Percentiles rank a stretch among this genome's conserved stretches.
These are phyloP conservation scores for Geranium brycei DNA, from an alignment of 345 rosid genomes.

Conservation along the genomic window DNA sequence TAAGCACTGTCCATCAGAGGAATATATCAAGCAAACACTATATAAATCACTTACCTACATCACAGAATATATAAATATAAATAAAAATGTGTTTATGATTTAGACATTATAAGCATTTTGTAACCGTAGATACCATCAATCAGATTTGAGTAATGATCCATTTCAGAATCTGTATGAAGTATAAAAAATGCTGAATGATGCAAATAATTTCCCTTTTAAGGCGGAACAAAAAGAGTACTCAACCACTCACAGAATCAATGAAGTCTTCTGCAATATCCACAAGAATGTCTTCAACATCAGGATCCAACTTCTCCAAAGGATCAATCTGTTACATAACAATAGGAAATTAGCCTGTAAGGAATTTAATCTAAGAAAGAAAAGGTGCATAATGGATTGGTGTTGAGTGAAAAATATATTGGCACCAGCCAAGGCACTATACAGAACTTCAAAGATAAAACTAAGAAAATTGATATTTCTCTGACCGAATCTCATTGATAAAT, in stretches of 20 bases:
- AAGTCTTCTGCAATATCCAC: slow-evolving; percentile 89
- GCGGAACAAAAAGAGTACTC: neutral
- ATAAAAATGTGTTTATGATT: neutral
- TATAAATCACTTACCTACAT: neutral
- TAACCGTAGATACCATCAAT: neutral
- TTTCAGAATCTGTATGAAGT: too few species aligned
- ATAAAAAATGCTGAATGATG: too few species aligned
- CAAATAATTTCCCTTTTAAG: too few species aligned
- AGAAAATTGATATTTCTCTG: neutral
- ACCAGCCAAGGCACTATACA: neutral
- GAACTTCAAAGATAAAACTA: neutral
- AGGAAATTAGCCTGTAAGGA: slow-evolving; percentile 1
- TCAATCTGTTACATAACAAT: slow-evolving; percentile 47
- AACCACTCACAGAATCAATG: slow-evolving; percentile 71
- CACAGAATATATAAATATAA: neutral
- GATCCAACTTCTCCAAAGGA: slow-evolving; percentile 78
- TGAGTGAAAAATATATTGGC: neutral
- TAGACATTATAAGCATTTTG: neutral
- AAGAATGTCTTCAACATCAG: slow-evolving; percentile 90
- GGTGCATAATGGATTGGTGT: neutral
- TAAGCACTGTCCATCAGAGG: neutral
- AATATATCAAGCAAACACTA: neutral
- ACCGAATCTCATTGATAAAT: neutral
- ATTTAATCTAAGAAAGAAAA: neutral
- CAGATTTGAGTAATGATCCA: too few species aligned